Conservation (phyloP, 495 filamentous ascomycete species). For the Penicillium waksmanii region DNA sequence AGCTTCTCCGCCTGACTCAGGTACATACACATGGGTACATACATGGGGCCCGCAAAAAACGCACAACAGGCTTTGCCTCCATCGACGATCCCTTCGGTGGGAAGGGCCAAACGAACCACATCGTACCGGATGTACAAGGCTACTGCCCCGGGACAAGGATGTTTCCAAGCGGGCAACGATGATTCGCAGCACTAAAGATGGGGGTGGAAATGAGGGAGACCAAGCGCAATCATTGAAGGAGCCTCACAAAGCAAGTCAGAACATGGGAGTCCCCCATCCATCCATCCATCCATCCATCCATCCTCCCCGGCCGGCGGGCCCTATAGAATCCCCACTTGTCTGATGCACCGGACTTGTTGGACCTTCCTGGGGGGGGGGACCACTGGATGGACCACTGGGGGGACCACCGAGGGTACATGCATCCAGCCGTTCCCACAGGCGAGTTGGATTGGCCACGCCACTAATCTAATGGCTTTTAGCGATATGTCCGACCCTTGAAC, state of each 20-base stretch:
- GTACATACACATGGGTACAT: not conserved
- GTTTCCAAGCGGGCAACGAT: not conserved
- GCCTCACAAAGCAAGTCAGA: conserved; percentile 23
- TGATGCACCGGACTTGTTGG: conserved; percentile 36
- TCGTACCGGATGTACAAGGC: not conserved
- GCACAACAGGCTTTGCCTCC: too few relatives aligned
- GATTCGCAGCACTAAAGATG: not conserved
- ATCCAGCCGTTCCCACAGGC: conserved; percentile 1
- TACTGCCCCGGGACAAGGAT: not conserved
- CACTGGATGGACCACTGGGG: too few relatives aligned
- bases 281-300: not conserved
- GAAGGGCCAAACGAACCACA: not conserved
- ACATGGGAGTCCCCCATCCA: not conserved
- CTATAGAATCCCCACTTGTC: conserved; percentile 27
- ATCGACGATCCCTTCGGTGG: not conserved
- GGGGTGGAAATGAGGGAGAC: not conserved
- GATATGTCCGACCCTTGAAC: conserved; percentile 30
- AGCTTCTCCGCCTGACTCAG: conserved; percentile 3
- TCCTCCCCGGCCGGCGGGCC: not conserved
- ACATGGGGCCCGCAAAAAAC: not conserved
- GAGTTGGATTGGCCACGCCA: conserved; percentile 17
- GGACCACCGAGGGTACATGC: conserved; percentile 2
- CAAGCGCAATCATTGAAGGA: conserved; percentile 13
- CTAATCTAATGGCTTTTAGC: conserved; percentile 23
- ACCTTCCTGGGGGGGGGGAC: not conserved